phyloP scores from a whole-genome alignment of 371 early-diverging fungal species.

The Smittium mucronatum region DNA sequence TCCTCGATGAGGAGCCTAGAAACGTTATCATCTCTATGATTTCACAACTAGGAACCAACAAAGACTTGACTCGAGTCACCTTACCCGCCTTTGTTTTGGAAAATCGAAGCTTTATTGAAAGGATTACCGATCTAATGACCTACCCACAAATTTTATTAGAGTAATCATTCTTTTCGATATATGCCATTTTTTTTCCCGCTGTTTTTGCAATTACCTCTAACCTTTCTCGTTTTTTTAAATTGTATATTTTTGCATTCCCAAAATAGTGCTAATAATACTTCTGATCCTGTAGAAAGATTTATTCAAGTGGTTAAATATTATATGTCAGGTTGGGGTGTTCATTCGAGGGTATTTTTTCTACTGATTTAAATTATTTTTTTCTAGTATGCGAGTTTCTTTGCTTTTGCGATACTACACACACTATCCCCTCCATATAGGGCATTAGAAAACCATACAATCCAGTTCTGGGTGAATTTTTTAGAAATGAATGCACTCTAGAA shows the following conservation, averaged over 20 bases:
- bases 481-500: constrained; percentile 55
- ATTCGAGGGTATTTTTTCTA: constrained; percentile 84
- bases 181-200: too few species aligned
- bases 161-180: constrained; percentile 41
- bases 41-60: constrained; percentile 73
- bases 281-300: constrained; percentile 75
- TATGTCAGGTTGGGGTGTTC: constrained; percentile 93
- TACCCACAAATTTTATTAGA: constrained; percentile 76
- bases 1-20: constrained; percentile 73
- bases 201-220: too few species aligned
- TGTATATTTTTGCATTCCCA: too few species aligned
- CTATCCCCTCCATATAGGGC: too few species aligned
- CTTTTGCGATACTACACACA: too few species aligned
- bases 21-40: constrained; percentile 76
- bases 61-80: constrained; percentile 77
- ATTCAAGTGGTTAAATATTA: constrained; percentile 75
- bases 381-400: too few species aligned
- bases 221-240: too few species aligned
- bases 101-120: constrained; percentile 85
- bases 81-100: constrained; percentile 95
- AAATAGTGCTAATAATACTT: constrained; percentile 42
- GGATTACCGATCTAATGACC: constrained; percentile 90
- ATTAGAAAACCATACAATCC: constrained; percentile 97
- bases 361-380: too few species aligned
- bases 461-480: constrained; percentile 85